phyloP scores from a whole-genome alignment of 78 protist genomes.

The Dictyostelium brefeldianum region DNA sequence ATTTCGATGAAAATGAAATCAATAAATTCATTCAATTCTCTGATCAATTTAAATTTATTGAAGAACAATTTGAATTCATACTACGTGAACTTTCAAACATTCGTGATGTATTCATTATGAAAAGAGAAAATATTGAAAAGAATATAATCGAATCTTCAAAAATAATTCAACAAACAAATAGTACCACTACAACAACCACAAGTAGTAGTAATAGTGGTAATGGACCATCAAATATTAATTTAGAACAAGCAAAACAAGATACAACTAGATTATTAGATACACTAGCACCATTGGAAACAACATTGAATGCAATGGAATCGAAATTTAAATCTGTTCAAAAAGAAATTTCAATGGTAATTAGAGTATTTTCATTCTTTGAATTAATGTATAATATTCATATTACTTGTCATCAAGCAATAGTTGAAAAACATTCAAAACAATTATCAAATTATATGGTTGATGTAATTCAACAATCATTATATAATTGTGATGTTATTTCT shows the following conservation, averaged over 20 bases:
- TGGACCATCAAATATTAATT: background rate
- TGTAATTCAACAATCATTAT: conserved; percentile 36
- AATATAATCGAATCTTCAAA: background rate
- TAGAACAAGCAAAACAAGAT: conserved; percentile 12
- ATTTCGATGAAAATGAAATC: conserved; percentile 68
- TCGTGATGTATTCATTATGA: background rate
- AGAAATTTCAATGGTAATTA: conserved; percentile 9
- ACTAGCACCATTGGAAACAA: conserved; percentile 59
- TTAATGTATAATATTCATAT: conserved; percentile 32
- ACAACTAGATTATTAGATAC: conserved; percentile 21
- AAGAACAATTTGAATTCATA: conserved; percentile 38
- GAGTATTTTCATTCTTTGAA: conserved; percentile 23
- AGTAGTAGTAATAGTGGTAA: background rate
- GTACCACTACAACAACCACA: background rate
- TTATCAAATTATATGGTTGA: conserved; percentile 35
- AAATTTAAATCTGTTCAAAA: conserved; percentile 19
- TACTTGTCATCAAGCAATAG: background rate
- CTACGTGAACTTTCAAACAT: conserved; percentile 8
- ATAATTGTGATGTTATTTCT: conserved; percentile 38
- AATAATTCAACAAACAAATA: background rate
- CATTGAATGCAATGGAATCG: conserved; percentile 19
- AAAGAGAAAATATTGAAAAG: conserved; percentile 38
- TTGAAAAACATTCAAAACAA: conserved; percentile 52
- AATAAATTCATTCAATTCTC: background rate
- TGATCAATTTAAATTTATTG: conserved; percentile 2